These are phyloP conservation scores for Grosmannia serpens DNA, from an alignment of 2,329 filamentous ascomycete genomes.

Conservation along the genomic window DNA sequence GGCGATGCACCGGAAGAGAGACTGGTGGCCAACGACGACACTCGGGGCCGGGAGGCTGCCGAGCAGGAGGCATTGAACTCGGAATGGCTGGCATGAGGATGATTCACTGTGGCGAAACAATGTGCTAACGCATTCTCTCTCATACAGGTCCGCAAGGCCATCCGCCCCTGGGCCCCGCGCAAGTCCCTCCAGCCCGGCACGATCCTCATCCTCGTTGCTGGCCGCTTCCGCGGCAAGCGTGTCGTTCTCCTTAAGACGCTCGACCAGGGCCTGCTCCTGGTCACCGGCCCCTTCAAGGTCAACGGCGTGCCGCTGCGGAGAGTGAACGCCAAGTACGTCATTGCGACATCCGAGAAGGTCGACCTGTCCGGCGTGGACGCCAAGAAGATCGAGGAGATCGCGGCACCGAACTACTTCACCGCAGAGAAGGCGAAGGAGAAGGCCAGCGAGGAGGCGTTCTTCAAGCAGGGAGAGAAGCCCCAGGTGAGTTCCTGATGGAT, in stretches of 20 bases:
- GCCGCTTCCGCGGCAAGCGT: slow-evolving; percentile 99
- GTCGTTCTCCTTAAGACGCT: slow-evolving; percentile 98
- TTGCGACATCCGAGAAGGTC: slow-evolving; percentile 78
- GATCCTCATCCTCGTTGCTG: slow-evolving; percentile 97
- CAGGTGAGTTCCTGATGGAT: slow-evolving; percentile 51
- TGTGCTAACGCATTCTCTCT: slow-evolving; percentile 18
- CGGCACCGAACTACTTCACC: slow-evolving; percentile 83
- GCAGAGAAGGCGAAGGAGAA: slow-evolving; percentile 93
- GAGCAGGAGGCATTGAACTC: not conserved
- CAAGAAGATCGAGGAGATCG: slow-evolving; percentile 75
- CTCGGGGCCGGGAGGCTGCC: no score
- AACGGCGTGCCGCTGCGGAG: slow-evolving; percentile 96
- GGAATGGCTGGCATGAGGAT: not conserved
- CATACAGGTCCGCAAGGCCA: slow-evolving; percentile 79
- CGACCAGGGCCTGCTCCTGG: slow-evolving; percentile 93
- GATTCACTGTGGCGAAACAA: not conserved
- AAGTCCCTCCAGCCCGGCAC: slow-evolving; percentile 85
- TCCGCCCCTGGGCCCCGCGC: slow-evolving; percentile 79
- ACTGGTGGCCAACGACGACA: not conserved
- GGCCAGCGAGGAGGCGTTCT: slow-evolving; percentile 96
- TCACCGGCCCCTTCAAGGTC: slow-evolving; percentile 99
- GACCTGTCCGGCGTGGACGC: slow-evolving; percentile 77
- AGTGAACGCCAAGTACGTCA: slow-evolving; percentile 89
- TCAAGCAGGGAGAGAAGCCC: slow-evolving; percentile 97
- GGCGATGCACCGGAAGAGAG: not conserved